Percentiles rank a stretch among this genome's conserved stretches.
Evolutionary conservation across 1,284 basidiomycete species (phyloP).

Genomic region (Cryptococcus depauperatus): DNA sequence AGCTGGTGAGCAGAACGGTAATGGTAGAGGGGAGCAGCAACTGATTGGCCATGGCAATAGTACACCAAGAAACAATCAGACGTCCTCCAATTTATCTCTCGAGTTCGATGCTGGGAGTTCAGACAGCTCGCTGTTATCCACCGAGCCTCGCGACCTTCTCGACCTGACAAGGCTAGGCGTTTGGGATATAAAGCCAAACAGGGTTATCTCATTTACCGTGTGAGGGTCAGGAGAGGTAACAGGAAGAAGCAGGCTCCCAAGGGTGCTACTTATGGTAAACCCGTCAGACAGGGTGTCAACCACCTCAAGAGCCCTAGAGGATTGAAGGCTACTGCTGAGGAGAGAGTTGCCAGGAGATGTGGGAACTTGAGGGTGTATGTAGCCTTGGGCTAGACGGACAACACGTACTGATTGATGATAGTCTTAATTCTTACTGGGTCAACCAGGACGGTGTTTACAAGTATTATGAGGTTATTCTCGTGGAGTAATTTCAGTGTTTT

Average conservation of each 20-base stretch:
- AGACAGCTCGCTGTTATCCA: conserved; percentile 97
- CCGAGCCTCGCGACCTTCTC: conserved; percentile 93
- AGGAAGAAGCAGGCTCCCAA: conserved; percentile 98
- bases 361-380: conserved; percentile 79
- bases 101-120: conserved; percentile 99
- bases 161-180: conserved; percentile 97
- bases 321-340: conserved; percentile 88
- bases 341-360: conserved; percentile 94
- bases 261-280: conserved; percentile 98
- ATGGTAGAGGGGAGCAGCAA: not conserved
- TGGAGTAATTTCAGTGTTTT: conserved; percentile 67
- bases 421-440: conserved; percentile 96
- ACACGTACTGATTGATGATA: not conserved
- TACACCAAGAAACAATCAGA: conserved; percentile 52
- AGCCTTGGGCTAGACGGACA: not conserved
- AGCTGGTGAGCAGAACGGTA: not conserved
- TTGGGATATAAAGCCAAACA: conserved; percentile 99
- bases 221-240: conserved; percentile 96
- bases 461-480: conserved; percentile 98
- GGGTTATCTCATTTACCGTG: conserved; percentile 95
- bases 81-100: conserved; percentile 95
- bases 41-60: conserved; percentile 50
- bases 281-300: conserved; percentile 99
- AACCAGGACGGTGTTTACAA: conserved; percentile 99
- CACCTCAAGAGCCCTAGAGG: conserved; percentile 98